phyloP scores from a whole-genome alignment of 2,329 filamentous ascomycete species.

The Metarhizium album region DNA sequence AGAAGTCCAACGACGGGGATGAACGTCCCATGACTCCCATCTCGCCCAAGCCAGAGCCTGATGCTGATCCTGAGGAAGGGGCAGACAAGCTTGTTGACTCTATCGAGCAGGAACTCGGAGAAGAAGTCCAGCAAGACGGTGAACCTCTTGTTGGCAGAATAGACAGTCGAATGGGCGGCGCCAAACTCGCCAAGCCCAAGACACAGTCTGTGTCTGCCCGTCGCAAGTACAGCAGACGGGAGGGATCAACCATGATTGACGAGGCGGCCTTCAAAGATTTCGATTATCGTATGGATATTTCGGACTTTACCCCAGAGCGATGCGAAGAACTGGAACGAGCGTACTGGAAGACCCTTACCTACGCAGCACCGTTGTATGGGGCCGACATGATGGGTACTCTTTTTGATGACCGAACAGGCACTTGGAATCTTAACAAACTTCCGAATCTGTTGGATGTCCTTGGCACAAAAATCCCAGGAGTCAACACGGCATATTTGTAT shows the following conservation, averaged over 20 bases:
- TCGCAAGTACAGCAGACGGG: conserved; percentile 74
- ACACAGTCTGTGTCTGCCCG: conserved; percentile 74
- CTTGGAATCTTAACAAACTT: conserved; percentile 91
- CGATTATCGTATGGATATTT: conserved; percentile 78
- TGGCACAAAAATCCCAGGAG: conserved; percentile 89
- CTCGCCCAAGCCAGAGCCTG: conserved; percentile 35
- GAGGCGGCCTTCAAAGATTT: conserved; percentile 86
- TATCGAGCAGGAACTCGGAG: conserved; percentile 36
- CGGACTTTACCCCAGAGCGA: conserved; percentile 81
- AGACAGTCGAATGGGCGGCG: conserved; percentile 35
- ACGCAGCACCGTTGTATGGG: conserved; percentile 88
- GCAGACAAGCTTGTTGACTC: conserved; percentile 32
- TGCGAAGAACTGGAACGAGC: conserved; percentile 89
- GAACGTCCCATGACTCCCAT: conserved; percentile 49
- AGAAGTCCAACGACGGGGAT: conserved; percentile 30
- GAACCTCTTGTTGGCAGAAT: conserved; percentile 25
- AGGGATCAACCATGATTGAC: conserved; percentile 69
- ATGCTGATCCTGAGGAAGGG: conserved; percentile 19
- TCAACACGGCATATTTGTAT: conserved; percentile 96
- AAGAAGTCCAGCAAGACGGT: conserved; percentile 32
- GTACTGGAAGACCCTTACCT: conserved; percentile 97
- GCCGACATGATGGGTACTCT: conserved; percentile 94
- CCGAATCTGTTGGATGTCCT: conserved; percentile 89
- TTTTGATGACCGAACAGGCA: conserved; percentile 73
- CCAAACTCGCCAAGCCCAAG: conserved; percentile 43